Conservation (phyloP, 139 green algal genomes). For the Limnomonas spitsbergensis region DNA sequence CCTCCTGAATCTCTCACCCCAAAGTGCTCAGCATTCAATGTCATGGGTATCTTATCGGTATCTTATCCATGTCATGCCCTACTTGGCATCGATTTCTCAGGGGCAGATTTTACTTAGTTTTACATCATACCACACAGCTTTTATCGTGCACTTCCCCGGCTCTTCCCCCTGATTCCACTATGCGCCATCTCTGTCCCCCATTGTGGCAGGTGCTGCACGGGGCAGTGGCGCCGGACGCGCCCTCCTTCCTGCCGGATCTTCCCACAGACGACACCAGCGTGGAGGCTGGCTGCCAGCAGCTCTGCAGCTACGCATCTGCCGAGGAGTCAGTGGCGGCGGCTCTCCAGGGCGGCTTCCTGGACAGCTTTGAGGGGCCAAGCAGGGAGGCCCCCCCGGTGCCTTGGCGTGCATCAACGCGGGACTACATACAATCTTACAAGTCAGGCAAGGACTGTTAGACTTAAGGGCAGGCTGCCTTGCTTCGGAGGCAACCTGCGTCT, state of each 20-base stretch:
- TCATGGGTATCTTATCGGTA: too few relatives aligned
- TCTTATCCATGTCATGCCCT: too few relatives aligned
- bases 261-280: not conserved
- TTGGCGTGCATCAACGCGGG: slow-evolving; percentile 2
- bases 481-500: too few relatives aligned
- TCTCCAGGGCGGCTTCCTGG: not conserved
- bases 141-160: too few relatives aligned
- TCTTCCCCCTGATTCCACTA: too few relatives aligned
- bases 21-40: too few relatives aligned
- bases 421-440: slow-evolving; percentile 13
- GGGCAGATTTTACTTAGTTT: not conserved
- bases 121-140: not conserved
- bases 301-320: not conserved
- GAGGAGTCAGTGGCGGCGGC: not conserved
- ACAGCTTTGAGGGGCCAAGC: not conserved
- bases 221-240: not conserved
- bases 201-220: slow-evolving; percentile 13
- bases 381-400: not conserved
- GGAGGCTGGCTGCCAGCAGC: not conserved
- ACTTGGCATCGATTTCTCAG: too few relatives aligned
- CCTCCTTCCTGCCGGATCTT: slow-evolving; percentile 17
- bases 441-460: not conserved
- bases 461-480: too few relatives aligned
- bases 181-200: not conserved
- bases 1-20: too few relatives aligned